phyloP scores from a whole-genome alignment of 2,329 filamentous ascomycete species.

The Dissoconium aciculare region DNA sequence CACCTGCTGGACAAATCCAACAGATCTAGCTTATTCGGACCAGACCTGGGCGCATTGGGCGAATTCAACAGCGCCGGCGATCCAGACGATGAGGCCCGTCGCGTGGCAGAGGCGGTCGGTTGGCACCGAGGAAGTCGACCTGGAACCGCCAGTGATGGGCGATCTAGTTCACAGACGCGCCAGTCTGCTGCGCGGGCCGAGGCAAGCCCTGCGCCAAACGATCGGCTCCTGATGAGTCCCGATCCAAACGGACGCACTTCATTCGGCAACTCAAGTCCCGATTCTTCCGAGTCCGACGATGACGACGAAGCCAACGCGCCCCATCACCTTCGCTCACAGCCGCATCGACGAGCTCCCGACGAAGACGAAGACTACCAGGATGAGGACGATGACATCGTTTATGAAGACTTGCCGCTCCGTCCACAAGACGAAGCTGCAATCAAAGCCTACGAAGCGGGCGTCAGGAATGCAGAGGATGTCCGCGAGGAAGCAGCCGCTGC shows the following conservation, averaged over 20 bases:
- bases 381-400: slow-evolving; percentile 14
- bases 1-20: slow-evolving; percentile 38
- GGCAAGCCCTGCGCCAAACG: slow-evolving; percentile 5
- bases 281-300: no score
- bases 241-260: no score
- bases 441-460: slow-evolving; percentile 22
- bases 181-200: slow-evolving; percentile 17
- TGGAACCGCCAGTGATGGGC: slow-evolving; percentile 5
- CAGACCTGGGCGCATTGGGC: slow-evolving; percentile 23
- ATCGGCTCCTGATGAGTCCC: slow-evolving; percentile 21
- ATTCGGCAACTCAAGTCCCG: slow-evolving; percentile 17
- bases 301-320: slow-evolving; percentile 9
- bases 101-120: slow-evolving; percentile 27
- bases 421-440: slow-evolving; percentile 23
- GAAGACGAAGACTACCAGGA: slow-evolving; percentile 16
- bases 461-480: slow-evolving; percentile 20
- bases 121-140: slow-evolving; percentile 12
- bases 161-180: slow-evolving; percentile 17
- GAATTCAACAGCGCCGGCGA: slow-evolving; percentile 15
- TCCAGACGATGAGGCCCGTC: slow-evolving; percentile 24
- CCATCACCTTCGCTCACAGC: neutral
- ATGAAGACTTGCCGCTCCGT: slow-evolving; percentile 13
- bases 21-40: slow-evolving; percentile 31
- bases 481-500: slow-evolving; percentile 20
- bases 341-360: slow-evolving; percentile 4